Evolutionary conservation across 2,329 filamentous ascomycete species (phyloP).

Genomic region (Aureobasidium uvarum): DNA sequence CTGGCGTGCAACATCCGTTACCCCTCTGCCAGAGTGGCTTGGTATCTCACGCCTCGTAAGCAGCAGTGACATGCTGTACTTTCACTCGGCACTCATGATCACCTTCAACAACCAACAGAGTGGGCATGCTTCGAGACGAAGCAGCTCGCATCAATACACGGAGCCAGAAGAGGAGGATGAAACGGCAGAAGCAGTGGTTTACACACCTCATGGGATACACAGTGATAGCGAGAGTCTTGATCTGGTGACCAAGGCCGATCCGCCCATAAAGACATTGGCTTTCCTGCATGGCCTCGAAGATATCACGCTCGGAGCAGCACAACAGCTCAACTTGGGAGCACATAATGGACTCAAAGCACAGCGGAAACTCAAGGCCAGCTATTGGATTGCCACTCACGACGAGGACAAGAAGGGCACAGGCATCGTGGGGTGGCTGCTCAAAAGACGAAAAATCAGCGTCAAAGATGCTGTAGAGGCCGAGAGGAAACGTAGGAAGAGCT

Average conservation of each 20-base stretch:
- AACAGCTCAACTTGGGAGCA: slow-evolving; percentile 64
- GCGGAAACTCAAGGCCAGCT: slow-evolving; percentile 53
- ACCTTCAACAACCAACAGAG: slow-evolving; percentile 46
- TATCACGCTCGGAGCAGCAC: slow-evolving; percentile 49
- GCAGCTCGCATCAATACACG: slow-evolving; percentile 31
- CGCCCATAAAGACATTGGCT: slow-evolving; percentile 54
- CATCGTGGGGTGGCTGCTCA: slow-evolving; percentile 53
- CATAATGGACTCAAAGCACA: slow-evolving; percentile 61
- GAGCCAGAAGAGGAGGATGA: slow-evolving; percentile 35
- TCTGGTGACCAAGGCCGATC: slow-evolving; percentile 46
- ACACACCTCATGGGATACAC: slow-evolving; percentile 63
- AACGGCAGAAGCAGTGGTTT: slow-evolving; percentile 57
- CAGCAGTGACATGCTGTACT: slow-evolving; percentile 56
- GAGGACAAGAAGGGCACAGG: slow-evolving; percentile 61
- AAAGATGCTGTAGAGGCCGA: slow-evolving; percentile 51
- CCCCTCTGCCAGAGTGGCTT: slow-evolving; percentile 59
- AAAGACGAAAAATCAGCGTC: slow-evolving; percentile 44
- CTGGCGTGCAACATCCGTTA: slow-evolving; percentile 48
- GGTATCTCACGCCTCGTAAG: slow-evolving; percentile 59
- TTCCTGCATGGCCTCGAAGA: slow-evolving; percentile 65
- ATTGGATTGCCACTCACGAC: slow-evolving; percentile 66
- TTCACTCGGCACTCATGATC: slow-evolving; percentile 62
- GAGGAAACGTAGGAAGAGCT: slow-evolving; percentile 45
- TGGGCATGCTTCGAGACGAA: slow-evolving; percentile 33
- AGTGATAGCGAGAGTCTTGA: slow-evolving; percentile 45